Percentiles rank a stretch among this genome's conserved stretches.
Evolutionary conservation across 2,329 filamentous ascomycete genomes (phyloP).

Genomic region (Sarocladium kiliense): DNA sequence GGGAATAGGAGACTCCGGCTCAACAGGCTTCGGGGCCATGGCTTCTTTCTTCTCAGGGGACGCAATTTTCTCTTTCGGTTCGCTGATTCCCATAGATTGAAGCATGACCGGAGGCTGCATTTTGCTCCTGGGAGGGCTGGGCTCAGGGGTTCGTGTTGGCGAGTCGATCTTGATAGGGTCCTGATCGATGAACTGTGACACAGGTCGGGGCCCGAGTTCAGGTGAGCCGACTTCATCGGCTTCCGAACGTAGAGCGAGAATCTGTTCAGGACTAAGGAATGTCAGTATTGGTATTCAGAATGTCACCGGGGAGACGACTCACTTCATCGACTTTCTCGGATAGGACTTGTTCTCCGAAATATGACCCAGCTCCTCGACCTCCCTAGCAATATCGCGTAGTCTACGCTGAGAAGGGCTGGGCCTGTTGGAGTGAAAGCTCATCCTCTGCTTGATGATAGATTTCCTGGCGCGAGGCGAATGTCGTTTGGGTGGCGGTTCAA

Average conservation of each 20-base stretch:
- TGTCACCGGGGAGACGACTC: conserved; percentile 22
- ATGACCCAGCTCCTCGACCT: conserved; percentile 44
- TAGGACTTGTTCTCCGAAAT: conserved; percentile 67
- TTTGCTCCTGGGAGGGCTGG: conserved; percentile 16
- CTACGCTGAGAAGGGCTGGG: conserved; percentile 50
- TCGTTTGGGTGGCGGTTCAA: conserved; percentile 51
- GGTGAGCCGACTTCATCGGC: conserved; percentile 47
- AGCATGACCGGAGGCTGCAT: conserved; percentile 26
- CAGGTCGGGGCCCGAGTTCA: conserved; percentile 60
- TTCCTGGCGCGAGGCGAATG: conserved; percentile 36
- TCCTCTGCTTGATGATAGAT: conserved; percentile 30
- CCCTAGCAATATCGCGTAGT: conserved; percentile 50
- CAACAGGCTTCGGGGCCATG: background rate
- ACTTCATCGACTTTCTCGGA: conserved; percentile 65
- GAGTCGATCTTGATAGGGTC: conserved; percentile 50
- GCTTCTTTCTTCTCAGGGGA: conserved; percentile 23
- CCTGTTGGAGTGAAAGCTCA: conserved; percentile 32
- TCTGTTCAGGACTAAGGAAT: conserved; percentile 51
- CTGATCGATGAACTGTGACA: conserved; percentile 53
- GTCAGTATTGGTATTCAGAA: conserved; percentile 22
- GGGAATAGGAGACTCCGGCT: background rate
- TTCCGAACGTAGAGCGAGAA: conserved; percentile 51
- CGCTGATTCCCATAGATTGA: conserved; percentile 21
- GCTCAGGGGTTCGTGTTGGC: conserved; percentile 20
- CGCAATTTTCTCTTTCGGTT: conserved; percentile 12